phyloP scores from a whole-genome alignment of 179 eudicot genomes.

The Silene vulgaris region DNA sequence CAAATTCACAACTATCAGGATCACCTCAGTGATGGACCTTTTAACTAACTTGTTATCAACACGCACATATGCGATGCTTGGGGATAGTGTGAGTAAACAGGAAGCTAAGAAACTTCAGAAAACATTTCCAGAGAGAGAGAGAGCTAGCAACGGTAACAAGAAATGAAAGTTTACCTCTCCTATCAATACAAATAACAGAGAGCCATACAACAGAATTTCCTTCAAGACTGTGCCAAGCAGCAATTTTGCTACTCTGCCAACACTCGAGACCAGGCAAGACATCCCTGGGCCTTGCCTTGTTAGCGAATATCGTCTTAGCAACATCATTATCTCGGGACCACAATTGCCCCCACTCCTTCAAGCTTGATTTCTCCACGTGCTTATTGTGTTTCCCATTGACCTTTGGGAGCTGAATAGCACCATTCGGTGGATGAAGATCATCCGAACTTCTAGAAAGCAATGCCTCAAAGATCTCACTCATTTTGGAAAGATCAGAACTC shows the following conservation, averaged over 20 bases:
- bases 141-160: background rate
- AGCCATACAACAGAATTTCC: slow-evolving; percentile 89
- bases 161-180: slow-evolving; percentile 50
- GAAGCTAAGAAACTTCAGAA: background rate
- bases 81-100: background rate
- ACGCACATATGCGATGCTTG: background rate
- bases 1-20: background rate
- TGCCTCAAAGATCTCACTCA: slow-evolving; percentile 42
- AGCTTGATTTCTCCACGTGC: slow-evolving; percentile 44
- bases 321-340: slow-evolving; percentile 64
- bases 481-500: slow-evolving; percentile 39
- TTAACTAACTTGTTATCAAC: background rate
- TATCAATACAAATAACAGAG: slow-evolving; percentile 67
- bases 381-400: slow-evolving; percentile 81
- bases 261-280: slow-evolving; percentile 74
- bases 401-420: slow-evolving; percentile 43
- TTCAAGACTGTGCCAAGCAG: slow-evolving; percentile 80
- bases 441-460: slow-evolving; percentile 38
- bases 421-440: slow-evolving; percentile 42
- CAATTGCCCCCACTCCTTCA: slow-evolving; percentile 47
- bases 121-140: slow-evolving; percentile 1
- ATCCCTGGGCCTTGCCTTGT: slow-evolving; percentile 58
- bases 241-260: slow-evolving; percentile 78
- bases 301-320: slow-evolving; percentile 55
- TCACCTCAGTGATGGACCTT: background rate